phyloP scores from a whole-genome alignment of 768 basidiomycete genomes.

The Boletus patriciae region DNA sequence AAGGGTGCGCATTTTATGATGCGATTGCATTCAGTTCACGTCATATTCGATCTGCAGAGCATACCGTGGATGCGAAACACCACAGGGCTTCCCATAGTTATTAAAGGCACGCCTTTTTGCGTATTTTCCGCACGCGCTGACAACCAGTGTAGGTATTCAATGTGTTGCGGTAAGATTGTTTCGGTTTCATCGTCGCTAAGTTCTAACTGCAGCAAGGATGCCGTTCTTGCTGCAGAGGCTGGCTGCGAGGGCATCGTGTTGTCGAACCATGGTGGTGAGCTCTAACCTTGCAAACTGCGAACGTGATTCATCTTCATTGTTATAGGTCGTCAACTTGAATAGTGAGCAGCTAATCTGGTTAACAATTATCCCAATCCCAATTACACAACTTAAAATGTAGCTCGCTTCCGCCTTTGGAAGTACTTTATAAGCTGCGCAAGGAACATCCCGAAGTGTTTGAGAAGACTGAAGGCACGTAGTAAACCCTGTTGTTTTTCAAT shows the following conservation, averaged over 20 bases:
- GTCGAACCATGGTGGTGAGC: conserved; percentile 85
- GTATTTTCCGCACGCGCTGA: conserved; percentile 6
- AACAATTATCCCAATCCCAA: not conserved
- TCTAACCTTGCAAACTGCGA: not conserved
- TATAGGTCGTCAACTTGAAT: conserved; percentile 74
- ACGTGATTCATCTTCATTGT: conserved; percentile 1
- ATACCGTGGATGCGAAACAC: conserved; percentile 75
- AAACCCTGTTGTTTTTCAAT: not conserved
- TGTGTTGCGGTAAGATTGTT: conserved; percentile 54
- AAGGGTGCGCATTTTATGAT: conserved; percentile 40
- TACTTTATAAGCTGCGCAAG: conserved; percentile 69
- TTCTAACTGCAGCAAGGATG: conserved; percentile 56
- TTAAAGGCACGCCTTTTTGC: conserved; percentile 54
- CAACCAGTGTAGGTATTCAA: conserved; percentile 55
- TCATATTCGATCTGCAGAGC: conserved; percentile 43
- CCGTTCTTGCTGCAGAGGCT: conserved; percentile 76
- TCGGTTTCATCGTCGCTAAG: not conserved
- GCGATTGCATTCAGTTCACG: not conserved
- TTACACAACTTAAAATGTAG: conserved; percentile 37
- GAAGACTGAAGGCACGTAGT: conserved; percentile 59
- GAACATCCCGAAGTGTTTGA: conserved; percentile 74
- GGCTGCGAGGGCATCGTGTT: conserved; percentile 87
- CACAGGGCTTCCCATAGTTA: conserved; percentile 67
- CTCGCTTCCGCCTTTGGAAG: conserved; percentile 74
- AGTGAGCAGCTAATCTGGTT: conserved; percentile 42